Base-by-base conservation (phyloP, 768 basidiomycete species). In the Antrodiella citrinella region DNA sequence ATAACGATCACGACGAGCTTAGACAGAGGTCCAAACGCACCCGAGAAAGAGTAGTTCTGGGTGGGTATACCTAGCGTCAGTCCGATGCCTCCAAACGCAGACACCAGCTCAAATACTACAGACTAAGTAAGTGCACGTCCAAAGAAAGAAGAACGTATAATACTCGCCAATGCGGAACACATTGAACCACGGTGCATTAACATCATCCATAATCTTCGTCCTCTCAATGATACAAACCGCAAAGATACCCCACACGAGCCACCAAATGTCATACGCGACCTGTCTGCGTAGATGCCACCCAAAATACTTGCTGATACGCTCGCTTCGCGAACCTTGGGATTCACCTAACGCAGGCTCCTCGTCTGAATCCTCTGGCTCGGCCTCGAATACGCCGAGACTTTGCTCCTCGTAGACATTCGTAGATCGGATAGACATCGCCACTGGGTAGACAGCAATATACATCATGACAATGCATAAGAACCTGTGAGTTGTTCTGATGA, bases 381-480 rank as follows among this genome's bases (percentile, higher is more conserved):
- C 71, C 50, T 82, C 75, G 57, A 81, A 86, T 2, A 86, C 68
- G 2, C 85, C 86, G 19, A 91, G 67, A 3, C 84, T 84, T 26
- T 72, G 70, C 55, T 87, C 85, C 62, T 91, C 86, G 64, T 91
- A 78, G 30, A 35, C 30, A 15, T 35, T 35, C 7, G 30, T 35
- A 7, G 30, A 35, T 4, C 75, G 76, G 44, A 4, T 1, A 20
- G 9, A 22, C 3, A 7, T 10, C 54, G 53, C 21, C 20, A 62
- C 58, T 26, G 41, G 47, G 66, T 75, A 62, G 55, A 80, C 70
- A 25, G 77, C 75, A 47, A 81, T 80, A 53, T 80, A 82, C 86
- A 87, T 90, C 84, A 91, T 83, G 51, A 87, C 76, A 4, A 85
- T 73, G 57, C 86, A 86, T 1, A 88, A 61, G 38, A 88, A 81